Evolutionary conservation across 202 grass and related monocot genomes (phyloP).

Genomic region (Zoysia matrella): DNA sequence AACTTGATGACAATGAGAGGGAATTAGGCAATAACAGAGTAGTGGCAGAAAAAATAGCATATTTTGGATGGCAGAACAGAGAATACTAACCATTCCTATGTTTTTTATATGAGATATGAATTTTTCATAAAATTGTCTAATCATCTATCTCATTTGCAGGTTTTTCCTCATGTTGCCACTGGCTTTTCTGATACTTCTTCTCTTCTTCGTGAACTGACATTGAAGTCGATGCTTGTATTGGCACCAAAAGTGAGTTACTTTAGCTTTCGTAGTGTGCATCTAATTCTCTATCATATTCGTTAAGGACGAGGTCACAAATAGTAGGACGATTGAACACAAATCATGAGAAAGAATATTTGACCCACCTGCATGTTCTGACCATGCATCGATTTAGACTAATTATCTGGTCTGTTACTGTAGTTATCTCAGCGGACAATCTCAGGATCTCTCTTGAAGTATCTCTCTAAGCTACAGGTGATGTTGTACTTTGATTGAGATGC

Average conservation of each 20-base stretch:
- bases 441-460: conserved; percentile 98
- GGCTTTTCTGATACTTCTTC: conserved; percentile 94
- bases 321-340: neutral
- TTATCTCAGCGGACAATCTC: conserved; percentile 96
- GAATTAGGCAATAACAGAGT: neutral
- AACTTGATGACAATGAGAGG: neutral
- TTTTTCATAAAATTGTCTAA: conserved; percentile 36
- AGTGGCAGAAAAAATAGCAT: neutral
- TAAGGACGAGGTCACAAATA: neutral
- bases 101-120: neutral
- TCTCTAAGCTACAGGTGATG: conserved; percentile 96
- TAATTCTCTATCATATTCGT: neutral
- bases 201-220: conserved; percentile 89
- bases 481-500: conserved; percentile 32
- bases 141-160: conserved; percentile 55
- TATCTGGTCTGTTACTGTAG: conserved; percentile 55
- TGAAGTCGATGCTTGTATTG: conserved; percentile 97
- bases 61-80: neutral
- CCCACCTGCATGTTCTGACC: neutral
- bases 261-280: conserved; percentile 12
- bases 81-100: neutral
- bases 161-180: conserved; percentile 96
- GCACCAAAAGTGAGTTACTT: conserved; percentile 83
- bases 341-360: neutral
- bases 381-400: conserved; percentile 43